These are phyloP conservation scores for Diutina neorugosa DNA, from an alignment of 1,139 yeast species.

Conservation along the genomic window DNA sequence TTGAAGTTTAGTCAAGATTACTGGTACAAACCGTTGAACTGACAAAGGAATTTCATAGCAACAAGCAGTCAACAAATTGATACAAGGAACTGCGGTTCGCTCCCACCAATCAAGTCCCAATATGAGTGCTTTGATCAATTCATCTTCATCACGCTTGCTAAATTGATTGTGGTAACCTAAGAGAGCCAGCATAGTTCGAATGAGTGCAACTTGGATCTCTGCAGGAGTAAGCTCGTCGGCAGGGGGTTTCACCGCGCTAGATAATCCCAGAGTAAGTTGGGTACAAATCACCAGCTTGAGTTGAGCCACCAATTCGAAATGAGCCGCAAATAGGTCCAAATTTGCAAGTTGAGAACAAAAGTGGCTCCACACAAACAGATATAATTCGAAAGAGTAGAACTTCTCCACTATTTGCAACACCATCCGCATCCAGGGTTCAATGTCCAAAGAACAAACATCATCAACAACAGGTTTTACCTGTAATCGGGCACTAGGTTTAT, in stretches of 20 bases:
- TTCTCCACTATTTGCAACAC: constrained; percentile 39
- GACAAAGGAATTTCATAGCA: constrained; percentile 74
- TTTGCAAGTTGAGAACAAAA: constrained; percentile 64
- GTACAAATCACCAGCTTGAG: constrained; percentile 45
- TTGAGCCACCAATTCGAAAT: constrained; percentile 30
- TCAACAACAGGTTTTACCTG: not conserved
- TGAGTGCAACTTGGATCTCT: constrained; percentile 56
- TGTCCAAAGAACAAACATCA: constrained; percentile 19
- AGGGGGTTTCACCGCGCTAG: constrained; percentile 20
- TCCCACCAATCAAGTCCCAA: constrained; percentile 67
- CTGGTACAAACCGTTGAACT: constrained; percentile 54
- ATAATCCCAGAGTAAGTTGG: constrained; percentile 43
- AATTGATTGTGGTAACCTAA: constrained; percentile 54
- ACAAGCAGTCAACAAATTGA: constrained; percentile 64
- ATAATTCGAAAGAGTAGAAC: constrained; percentile 60
- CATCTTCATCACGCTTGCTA: constrained; percentile 55
- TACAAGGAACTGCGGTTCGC: constrained; percentile 64
- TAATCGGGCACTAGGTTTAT: constrained; percentile 16
- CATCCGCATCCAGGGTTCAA: constrained; percentile 40
- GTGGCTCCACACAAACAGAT: constrained; percentile 56
- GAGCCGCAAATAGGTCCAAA: constrained; percentile 37
- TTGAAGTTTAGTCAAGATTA: constrained; percentile 57
- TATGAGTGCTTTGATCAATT: constrained; percentile 50
- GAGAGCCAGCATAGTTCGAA: constrained; percentile 54
- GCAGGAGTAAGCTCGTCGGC: constrained; percentile 32